A percentile compares a stretch with the other conserved stretches of the same genome.
phyloP scores from a whole-genome alignment of 2,329 filamentous ascomycete genomes.

The Pseudocercospora macadamiae region DNA sequence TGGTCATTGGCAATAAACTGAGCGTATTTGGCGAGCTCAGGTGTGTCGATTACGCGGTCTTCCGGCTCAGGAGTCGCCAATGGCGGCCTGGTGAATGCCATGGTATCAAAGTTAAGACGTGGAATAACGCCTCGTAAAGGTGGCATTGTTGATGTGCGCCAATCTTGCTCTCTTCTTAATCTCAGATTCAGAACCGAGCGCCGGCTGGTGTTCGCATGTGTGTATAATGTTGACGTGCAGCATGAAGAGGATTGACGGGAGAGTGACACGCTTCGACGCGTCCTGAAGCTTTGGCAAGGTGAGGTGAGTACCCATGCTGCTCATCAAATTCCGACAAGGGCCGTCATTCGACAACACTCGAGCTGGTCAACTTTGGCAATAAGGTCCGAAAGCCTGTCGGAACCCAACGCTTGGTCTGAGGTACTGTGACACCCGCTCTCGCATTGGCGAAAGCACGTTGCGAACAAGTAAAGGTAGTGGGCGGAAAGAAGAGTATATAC shows the following conservation, averaged over 20 bases:
- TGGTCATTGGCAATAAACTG: background rate
- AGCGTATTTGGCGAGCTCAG: background rate
- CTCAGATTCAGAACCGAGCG: too few relatives aligned
- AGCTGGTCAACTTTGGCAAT: background rate
- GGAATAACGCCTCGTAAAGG: background rate
- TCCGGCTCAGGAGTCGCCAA: background rate
- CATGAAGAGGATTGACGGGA: background rate
- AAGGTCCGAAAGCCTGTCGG: background rate
- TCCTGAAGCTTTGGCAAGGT: background rate
- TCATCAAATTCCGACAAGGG: background rate
- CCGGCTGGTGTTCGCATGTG: background rate
- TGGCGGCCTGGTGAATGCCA: background rate
- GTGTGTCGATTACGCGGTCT: background rate
- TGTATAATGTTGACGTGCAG: background rate
- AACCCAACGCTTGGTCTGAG: too few relatives aligned
- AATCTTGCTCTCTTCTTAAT: too few relatives aligned
- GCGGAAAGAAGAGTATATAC: too few relatives aligned
- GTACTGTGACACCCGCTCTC: background rate
- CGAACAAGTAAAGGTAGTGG: background rate
- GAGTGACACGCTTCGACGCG: background rate
- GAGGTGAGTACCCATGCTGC: background rate
- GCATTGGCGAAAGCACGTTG: background rate
- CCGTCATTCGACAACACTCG: too few relatives aligned
- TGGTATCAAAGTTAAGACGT: background rate
- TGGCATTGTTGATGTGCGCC: background rate